Evolutionary conservation across 75 land plant species (phyloP), one percentile per base, ranked within the genome.

Genomic region (Isoetes taiwanensis): DNA sequence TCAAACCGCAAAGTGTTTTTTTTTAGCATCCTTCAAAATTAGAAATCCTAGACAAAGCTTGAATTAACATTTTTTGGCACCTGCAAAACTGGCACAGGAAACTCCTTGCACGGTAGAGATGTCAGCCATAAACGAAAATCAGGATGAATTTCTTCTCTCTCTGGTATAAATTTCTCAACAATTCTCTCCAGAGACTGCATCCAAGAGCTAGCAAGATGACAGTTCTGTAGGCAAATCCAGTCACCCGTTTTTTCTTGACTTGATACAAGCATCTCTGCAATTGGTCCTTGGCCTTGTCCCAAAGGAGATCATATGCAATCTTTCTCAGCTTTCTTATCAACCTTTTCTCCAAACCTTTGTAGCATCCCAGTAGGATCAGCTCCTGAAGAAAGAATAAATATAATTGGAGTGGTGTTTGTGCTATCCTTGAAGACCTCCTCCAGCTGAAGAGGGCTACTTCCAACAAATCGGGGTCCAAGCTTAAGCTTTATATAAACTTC

Each of bases 271-370:
- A 64, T 67, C n/a, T 48, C 62, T 17, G 73, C 73, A 20, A 64
- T 70, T 12, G 73, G 73, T 10, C 73, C 73, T 67, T 64, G 63
- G 19, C 73, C 73, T 50, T 70, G 73, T 25, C 73, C 73, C 17
- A 70, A 43, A 23, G 73, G 68, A 67, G 64, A 64, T 3, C 64
- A 70, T 30, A 64, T 70, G 32, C 63, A 50, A 20, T 70, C 64
- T 48, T 52, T 43, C 17, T 67, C 73, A 1, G 73, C 61, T 27
- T 70, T 70, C 54, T 64, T 64, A 25, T 67, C 73, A 35, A 70
- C 35, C 28, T 64, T 67, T 38, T 70, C 73, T 29, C 73, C 73
- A 10, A 70, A 34, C n/a, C 64, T 70, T 21, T 64, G 64, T 1
- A 70, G 68, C 57, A 64, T 67, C 57, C 63, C 63, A 21, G 73